Evolutionary conservation across 2,329 filamentous ascomycete genomes (phyloP).

Genomic region (Fusarium pseudonygamai): DNA sequence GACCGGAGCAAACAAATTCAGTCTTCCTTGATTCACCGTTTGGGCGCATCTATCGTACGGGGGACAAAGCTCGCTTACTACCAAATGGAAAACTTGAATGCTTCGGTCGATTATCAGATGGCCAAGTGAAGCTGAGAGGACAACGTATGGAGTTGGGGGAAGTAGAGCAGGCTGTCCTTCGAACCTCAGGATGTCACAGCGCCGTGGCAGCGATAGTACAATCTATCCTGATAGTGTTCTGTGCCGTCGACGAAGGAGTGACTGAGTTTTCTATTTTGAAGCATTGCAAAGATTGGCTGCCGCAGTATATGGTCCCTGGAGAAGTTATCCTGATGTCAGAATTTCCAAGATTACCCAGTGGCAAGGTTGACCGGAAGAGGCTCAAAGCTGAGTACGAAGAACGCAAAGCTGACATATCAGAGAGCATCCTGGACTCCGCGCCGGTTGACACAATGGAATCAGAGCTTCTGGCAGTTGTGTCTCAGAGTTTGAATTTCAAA

Average conservation of each 20-base stretch:
- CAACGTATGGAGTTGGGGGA: constrained; percentile 85
- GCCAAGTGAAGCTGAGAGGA: constrained; percentile 87
- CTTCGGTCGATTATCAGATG: constrained; percentile 79
- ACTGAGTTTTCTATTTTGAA: constrained; percentile 58
- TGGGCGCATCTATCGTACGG: constrained; percentile 82
- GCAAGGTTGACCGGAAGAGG: constrained; percentile 79
- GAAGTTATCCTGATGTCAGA: constrained; percentile 71
- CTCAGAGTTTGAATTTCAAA: constrained; percentile 51
- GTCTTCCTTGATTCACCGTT: constrained; percentile 76
- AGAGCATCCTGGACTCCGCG: constrained; percentile 4
- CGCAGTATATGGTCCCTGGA: constrained; percentile 82
- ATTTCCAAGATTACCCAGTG: constrained; percentile 82
- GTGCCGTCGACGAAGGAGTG: constrained; percentile 59
- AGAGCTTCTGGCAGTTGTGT: constrained; percentile 53
- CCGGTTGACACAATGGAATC: constrained; percentile 36
- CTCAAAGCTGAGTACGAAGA: constrained; percentile 63
- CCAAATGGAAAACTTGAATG: constrained; percentile 80
- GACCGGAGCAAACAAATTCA: constrained; percentile 75
- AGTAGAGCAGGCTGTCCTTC: constrained; percentile 75
- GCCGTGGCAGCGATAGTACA: constrained; percentile 74
- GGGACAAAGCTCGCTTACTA: constrained; percentile 79
- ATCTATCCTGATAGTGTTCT: constrained; percentile 79
- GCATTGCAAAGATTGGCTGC: constrained; percentile 78
- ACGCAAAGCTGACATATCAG: constrained; percentile 19
- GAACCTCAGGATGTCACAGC: constrained; percentile 68